Evolutionary conservation across 768 basidiomycete species (phyloP).

Genomic region (Tulasnella sp.): DNA sequence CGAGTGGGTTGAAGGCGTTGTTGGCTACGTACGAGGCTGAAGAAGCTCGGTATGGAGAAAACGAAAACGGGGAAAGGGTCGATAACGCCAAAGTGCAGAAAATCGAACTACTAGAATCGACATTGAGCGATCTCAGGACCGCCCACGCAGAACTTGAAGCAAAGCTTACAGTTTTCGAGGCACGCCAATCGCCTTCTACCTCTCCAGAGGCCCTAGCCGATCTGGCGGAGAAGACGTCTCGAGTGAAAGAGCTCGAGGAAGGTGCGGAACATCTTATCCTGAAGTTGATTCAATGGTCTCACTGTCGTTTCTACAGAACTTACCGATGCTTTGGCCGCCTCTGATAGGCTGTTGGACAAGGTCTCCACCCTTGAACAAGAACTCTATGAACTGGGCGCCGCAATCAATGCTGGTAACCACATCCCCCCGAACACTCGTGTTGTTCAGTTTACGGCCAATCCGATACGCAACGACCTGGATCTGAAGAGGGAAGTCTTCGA

Average conservation of each 20-base stretch:
- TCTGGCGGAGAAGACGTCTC: constrained; percentile 22
- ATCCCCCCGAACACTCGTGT: constrained; percentile 60
- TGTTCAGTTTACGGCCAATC: constrained; percentile 61
- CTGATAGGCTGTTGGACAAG: constrained; percentile 34
- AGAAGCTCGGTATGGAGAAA: constrained; percentile 32
- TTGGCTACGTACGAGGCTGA: constrained; percentile 55
- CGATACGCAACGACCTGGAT: constrained; percentile 71
- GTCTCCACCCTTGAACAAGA: constrained; percentile 66
- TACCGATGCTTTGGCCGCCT: constrained; percentile 24
- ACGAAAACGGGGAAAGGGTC: constrained; percentile 20
- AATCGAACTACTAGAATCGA: constrained; percentile 18
- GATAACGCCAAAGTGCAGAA: constrained; percentile 13
- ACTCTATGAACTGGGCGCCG: constrained; percentile 63
- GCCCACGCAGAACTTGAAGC: constrained; percentile 35
- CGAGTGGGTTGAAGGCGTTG: constrained; percentile 54
- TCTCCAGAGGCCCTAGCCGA: constrained; percentile 23
- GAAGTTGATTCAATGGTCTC: background rate
- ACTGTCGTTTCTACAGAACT: constrained; percentile 19
- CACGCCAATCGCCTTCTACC: background rate
- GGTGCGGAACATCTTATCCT: background rate
- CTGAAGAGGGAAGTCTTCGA: constrained; percentile 64
- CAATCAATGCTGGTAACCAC: constrained; percentile 63
- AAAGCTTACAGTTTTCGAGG: constrained; percentile 31
- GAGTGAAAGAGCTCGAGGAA: constrained; percentile 7
- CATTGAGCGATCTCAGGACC: constrained; percentile 36